Base-by-base conservation (phyloP, 108 stramenopile genomes). In the Cyclotella atomus region DNA sequence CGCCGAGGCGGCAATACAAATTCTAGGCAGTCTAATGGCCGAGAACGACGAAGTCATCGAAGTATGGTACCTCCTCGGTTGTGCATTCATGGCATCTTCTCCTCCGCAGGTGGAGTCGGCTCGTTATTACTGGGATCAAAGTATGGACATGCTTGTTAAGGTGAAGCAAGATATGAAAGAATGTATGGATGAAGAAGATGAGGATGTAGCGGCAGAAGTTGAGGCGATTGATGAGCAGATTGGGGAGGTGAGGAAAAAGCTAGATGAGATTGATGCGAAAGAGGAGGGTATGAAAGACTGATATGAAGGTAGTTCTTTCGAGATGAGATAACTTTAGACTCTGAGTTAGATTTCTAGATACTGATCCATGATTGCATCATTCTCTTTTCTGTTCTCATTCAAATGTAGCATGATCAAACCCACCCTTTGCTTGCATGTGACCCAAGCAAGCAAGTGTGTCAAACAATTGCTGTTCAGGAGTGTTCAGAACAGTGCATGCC, bases 11-110 rank as follows among this genome's bases (percentile, higher is more conserved):
- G 92, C 91, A 29, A 88, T 93, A 56, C 83, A 83, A 50, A 92
- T 95, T 9, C 54, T 95, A 41, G 92, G 92, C 19, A 93, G 92
- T 77, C 75, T 95, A 9, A 49, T 95, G 73, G 89, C 91, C 24
- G 91, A 95, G 79, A 88, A 95, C 66, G 95, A 95, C 65, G 92
- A 93, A 63, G 91, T 95, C 2, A 73, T 92, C n/a, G 95, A 95
- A 69, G 85, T 89, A 62, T 95, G 90, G 88, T 92, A 81, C 53
- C 71, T 95, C 25, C 70, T 89, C 5, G 95, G 95, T 15, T 93
- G 92, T 71, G 95, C 95, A 0, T 95, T 92, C 71, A 69, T 69
- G 45, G 70, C 81, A 8, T 76, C 75, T 43, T 49, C 71, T 21
- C 84, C 87, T 28, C 67, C 84, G 3, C 68, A 87, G 57, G 45